phyloP scores from a whole-genome alignment of 2,329 filamentous ascomycete species.

The Fusarium verrucosum region DNA sequence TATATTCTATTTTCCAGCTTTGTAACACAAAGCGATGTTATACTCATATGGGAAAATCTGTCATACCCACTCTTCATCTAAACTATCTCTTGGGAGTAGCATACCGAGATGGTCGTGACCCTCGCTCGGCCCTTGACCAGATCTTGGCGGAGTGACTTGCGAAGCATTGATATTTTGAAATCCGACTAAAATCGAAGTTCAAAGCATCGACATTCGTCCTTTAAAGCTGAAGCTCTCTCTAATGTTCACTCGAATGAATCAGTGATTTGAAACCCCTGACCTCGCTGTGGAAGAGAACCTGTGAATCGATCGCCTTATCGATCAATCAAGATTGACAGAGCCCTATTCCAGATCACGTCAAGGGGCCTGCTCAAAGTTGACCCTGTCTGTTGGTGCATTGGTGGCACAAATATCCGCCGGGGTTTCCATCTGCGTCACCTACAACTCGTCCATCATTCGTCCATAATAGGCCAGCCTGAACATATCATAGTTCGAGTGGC shows the following conservation, averaged over 20 bases:
- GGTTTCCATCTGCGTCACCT: background rate
- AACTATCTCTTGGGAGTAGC: background rate
- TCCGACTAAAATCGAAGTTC: background rate
- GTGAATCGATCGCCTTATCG: background rate
- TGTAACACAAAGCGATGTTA: too few relatives aligned
- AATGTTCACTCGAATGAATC: too few relatives aligned
- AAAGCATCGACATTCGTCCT: background rate
- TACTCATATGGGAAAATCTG: background rate
- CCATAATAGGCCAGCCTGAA: background rate
- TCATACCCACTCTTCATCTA: too few relatives aligned
- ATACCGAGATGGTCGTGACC: background rate
- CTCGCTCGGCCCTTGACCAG: background rate
- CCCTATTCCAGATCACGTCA: background rate
- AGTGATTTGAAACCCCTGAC: background rate
- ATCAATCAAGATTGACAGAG: background rate
- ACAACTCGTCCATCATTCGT: background rate
- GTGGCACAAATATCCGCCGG: background rate
- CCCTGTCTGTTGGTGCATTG: background rate
- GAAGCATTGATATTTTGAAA: background rate
- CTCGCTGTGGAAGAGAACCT: background rate
- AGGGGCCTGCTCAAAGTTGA: background rate
- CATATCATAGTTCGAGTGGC: background rate
- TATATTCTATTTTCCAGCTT: background rate
- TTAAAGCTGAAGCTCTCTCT: background rate
- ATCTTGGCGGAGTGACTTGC: background rate